Conservation (phyloP, 192 early-diverging fungal genomes). For the Chytriomyces hyalinus region DNA sequence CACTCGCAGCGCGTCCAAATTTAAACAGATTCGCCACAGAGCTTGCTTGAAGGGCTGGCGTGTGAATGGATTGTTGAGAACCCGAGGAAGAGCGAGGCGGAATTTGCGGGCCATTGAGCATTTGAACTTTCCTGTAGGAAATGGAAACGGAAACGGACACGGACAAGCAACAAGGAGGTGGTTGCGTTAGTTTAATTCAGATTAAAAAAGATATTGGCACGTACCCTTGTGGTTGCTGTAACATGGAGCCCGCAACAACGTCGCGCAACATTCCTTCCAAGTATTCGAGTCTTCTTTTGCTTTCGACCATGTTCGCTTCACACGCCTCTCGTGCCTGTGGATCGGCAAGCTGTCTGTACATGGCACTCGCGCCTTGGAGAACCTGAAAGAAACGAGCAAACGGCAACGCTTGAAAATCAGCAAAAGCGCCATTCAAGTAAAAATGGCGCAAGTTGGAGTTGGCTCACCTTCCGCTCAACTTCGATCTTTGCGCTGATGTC, state of each 20-base stretch:
- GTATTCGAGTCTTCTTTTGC: constrained; percentile 38
- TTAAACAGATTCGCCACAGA: background rate
- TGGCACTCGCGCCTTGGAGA: constrained; percentile 20
- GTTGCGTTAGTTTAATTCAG: too few species aligned
- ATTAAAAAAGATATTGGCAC: too few species aligned
- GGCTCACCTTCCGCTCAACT: constrained; percentile 67
- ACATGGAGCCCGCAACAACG: constrained; percentile 8
- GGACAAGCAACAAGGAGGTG: too few species aligned
- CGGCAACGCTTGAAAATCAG: too few species aligned
- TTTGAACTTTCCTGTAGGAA: too few species aligned
- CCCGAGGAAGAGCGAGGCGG: background rate
- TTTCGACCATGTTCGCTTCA: constrained; percentile 52
- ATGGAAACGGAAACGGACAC: too few species aligned
- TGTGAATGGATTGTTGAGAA: background rate
- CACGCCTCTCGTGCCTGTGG: constrained; percentile 25
- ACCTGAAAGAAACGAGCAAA: too few species aligned
- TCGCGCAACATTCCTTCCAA: constrained; percentile 36
- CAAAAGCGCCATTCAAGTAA: too few species aligned
- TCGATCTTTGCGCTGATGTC: constrained; percentile 74
- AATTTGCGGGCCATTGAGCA: background rate
- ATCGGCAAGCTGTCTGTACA: constrained; percentile 26
- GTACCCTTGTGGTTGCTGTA: too few species aligned
- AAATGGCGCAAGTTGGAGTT: too few species aligned
- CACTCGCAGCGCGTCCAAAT: background rate
- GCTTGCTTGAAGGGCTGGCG: background rate